A percentile compares a stretch with the other conserved stretches of the same genome.
phyloP scores from a whole-genome alignment of 768 basidiomycete species.

The Pulveroboletus sp. region DNA sequence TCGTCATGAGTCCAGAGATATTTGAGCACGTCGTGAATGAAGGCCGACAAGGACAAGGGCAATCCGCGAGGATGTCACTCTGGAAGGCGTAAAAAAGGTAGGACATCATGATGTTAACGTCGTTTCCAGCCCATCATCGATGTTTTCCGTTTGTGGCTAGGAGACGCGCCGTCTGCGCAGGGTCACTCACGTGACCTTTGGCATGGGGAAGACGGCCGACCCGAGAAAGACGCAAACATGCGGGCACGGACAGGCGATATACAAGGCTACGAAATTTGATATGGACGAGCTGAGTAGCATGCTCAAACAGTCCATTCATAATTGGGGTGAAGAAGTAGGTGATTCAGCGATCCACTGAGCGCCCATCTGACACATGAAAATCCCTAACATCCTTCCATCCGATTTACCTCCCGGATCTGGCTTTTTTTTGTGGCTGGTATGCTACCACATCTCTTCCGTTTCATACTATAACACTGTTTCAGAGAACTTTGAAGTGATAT shows the following conservation, averaged over 20 bases:
- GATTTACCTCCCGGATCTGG: too few relatives aligned
- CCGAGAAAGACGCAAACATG: conserved; percentile 6
- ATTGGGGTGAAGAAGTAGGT: conserved; percentile 83
- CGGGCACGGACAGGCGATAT: conserved; percentile 27
- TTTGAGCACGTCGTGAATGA: conserved; percentile 50
- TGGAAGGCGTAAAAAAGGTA: conserved; percentile 18
- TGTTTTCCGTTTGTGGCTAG: background rate
- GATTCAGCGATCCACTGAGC: background rate
- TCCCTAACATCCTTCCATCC: too few relatives aligned
- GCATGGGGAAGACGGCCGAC: conserved; percentile 4
- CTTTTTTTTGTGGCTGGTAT: too few relatives aligned
- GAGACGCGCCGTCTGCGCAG: conserved; percentile 29
- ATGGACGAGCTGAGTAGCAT: conserved; percentile 92
- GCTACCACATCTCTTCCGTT: too few relatives aligned
- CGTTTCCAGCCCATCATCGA: too few relatives aligned
- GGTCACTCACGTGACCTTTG: conserved; percentile 22
- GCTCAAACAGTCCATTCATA: conserved; percentile 86
- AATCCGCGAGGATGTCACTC: conserved; percentile 13
- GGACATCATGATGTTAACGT: conserved; percentile 19
- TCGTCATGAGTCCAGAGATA: conserved; percentile 75
- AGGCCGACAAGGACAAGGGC: conserved; percentile 15
- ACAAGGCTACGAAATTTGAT: conserved; percentile 63
- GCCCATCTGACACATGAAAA: too few relatives aligned
- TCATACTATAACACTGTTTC: too few relatives aligned
- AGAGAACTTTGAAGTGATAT: too few relatives aligned